Evolutionary conservation across 192 early-diverging fungal genomes (phyloP).

Genomic region (Gonapodya sp.): DNA sequence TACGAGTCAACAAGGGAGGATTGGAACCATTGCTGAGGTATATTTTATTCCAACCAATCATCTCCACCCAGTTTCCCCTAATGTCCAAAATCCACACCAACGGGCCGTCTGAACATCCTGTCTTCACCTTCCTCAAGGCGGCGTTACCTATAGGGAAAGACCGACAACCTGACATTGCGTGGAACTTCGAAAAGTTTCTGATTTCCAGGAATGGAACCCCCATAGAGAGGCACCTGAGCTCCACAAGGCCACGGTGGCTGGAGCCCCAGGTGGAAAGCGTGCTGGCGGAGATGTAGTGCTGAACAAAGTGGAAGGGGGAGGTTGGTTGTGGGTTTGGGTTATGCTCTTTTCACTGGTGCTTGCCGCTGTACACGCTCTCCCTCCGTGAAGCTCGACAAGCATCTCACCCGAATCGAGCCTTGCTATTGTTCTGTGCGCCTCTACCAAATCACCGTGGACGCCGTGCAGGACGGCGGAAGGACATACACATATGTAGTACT

Average conservation of each 20-base stretch:
- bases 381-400: no score
- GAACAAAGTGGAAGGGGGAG: no score
- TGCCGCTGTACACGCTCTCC: no score
- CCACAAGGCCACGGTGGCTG: constrained; percentile 47
- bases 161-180: neutral
- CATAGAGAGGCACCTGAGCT: constrained; percentile 50
- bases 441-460: no score
- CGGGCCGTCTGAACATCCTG: constrained; percentile 21
- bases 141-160: neutral
- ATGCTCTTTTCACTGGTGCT: no score
- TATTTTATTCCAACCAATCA: neutral
- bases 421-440: no score
- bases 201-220: constrained; percentile 55
- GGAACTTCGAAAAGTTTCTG: constrained; percentile 54
- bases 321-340: no score
- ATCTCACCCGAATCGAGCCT: no score
- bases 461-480: no score
- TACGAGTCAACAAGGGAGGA: no score
- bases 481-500: no score
- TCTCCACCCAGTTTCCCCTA: constrained; percentile 55
- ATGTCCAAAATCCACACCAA: constrained; percentile 80
- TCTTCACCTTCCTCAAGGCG: neutral
- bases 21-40: no score
- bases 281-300: constrained; percentile 16
- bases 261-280: constrained; percentile 46